These are phyloP conservation scores for Blastobotrys persicus DNA, from an alignment of 1,139 yeast genomes.

Conservation along the genomic window DNA sequence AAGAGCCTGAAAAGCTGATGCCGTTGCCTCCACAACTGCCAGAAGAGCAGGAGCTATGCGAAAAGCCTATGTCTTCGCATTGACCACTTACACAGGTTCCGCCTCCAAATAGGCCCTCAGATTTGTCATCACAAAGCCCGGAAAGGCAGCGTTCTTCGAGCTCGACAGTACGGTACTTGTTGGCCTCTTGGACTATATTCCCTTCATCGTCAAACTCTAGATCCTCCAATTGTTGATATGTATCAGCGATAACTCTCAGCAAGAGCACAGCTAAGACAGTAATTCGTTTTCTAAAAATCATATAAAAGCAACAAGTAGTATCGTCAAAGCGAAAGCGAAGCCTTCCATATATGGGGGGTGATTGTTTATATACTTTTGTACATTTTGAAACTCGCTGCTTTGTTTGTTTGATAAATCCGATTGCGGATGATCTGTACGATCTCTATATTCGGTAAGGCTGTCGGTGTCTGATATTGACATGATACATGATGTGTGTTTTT, in stretches of 20 bases:
- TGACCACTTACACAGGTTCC: neutral
- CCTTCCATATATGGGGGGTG: neutral
- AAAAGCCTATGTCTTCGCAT: neutral
- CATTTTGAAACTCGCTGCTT: neutral
- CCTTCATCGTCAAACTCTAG: neutral
- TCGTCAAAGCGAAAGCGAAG: neutral
- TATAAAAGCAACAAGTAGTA: neutral
- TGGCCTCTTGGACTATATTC: neutral
- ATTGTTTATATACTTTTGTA: neutral
- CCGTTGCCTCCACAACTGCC: neutral
- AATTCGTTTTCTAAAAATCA: neutral
- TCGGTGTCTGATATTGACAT: neutral
- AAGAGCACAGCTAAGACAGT: neutral
- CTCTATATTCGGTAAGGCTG: neutral
- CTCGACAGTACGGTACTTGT: neutral
- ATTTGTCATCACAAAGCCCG: neutral
- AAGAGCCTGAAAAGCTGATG: neutral
- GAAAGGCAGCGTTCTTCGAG: slow-evolving; percentile 5
- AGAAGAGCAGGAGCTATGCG: neutral
- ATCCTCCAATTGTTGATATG: slow-evolving; percentile 1
- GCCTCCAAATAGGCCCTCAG: neutral
- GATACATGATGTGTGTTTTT: neutral
- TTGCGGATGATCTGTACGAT: neutral
- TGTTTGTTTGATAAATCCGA: too few species aligned
- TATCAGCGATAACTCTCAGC: neutral